These are phyloP conservation scores for Acmispon strigosus DNA, from an alignment of 306 rosid species.

Conservation along the genomic window DNA sequence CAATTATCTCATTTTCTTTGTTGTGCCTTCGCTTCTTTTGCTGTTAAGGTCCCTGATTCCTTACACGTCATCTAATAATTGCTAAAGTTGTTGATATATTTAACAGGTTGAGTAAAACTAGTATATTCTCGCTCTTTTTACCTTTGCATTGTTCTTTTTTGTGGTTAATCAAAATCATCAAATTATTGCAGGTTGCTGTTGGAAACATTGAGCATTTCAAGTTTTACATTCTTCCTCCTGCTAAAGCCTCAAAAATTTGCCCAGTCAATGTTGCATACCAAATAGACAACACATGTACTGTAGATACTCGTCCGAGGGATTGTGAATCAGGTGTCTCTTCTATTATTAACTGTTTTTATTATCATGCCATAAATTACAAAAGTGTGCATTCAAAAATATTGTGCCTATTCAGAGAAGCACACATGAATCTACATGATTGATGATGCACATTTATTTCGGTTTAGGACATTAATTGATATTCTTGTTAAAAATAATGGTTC, in stretches of 20 bases:
- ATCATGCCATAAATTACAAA: background rate
- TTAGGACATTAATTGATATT: background rate
- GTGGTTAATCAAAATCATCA: background rate
- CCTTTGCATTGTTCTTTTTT: background rate
- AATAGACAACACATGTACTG: background rate
- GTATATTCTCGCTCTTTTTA: background rate
- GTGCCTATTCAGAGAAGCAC: background rate
- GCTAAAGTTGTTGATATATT: background rate
- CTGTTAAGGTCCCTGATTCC: background rate
- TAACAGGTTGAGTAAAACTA: background rate
- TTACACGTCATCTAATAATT: background rate
- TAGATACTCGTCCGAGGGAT: conserved; percentile 13
- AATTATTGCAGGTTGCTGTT: conserved; percentile 32
- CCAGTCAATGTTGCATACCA: conserved; percentile 32
- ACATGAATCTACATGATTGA: background rate
- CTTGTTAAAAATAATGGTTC: background rate
- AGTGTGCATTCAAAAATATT: background rate
- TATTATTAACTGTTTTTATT: background rate
- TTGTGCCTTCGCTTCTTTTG: background rate
- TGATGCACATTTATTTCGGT: background rate
- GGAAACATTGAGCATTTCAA: conserved; percentile 9
- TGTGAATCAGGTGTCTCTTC: conserved; percentile 32
- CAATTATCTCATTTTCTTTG: background rate
- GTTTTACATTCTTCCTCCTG: conserved; percentile 43
- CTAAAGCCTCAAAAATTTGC: conserved; percentile 2